Evolutionary conservation across 176 grass and related monocot genomes (phyloP), one percentile per base, ranked within the genome.

Genomic region (Aegilops umbellulata): DNA sequence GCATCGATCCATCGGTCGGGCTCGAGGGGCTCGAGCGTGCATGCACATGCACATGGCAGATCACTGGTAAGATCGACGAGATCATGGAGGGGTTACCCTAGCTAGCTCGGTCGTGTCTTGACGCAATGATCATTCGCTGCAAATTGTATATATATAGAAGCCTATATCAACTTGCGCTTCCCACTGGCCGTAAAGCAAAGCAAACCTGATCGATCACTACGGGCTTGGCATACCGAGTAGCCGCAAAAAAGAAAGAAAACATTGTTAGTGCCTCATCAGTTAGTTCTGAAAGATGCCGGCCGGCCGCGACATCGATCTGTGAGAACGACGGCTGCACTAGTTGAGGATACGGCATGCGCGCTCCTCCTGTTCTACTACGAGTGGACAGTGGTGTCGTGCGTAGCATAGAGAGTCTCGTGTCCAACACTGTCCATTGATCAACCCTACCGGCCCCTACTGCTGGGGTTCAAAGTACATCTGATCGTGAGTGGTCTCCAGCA

Each of bases 161-260:
- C 66, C 60, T 79, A 27, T 68, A 25, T 66, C 84, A 87, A 83
- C 84, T 90, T 90, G 84, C 30, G 44, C 27, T 31, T 42, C 73
- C 57, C 80, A 87, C 80, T 83, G 32, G 58, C 27, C 7, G 19
- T 51, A 70, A 82, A 82, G 51, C 55, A 58, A 57, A 22, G 19
- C 49, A 38, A 84, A 53, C 13, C 55, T 74, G 72, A 76, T 76
- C 15, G 72, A 76, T 49, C 25, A 75, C 36, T 75, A 75, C 74
- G 32, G 26, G 30, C 11, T 75, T 46, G 20, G 82, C 30, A 51
- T 44, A 76, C 32, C 39, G 70, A 76, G 29, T 24, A 64, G 71
- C 78, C 82, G 69, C 77, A 85, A 76, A 77, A 46, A 12, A 44
- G n/a, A 35, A 77, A 58, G 29, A 47, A 60, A 51, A 76, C 76